Base-by-base conservation (phyloP, 31 red algal species). In the Porphyra umbilicalis region DNA sequence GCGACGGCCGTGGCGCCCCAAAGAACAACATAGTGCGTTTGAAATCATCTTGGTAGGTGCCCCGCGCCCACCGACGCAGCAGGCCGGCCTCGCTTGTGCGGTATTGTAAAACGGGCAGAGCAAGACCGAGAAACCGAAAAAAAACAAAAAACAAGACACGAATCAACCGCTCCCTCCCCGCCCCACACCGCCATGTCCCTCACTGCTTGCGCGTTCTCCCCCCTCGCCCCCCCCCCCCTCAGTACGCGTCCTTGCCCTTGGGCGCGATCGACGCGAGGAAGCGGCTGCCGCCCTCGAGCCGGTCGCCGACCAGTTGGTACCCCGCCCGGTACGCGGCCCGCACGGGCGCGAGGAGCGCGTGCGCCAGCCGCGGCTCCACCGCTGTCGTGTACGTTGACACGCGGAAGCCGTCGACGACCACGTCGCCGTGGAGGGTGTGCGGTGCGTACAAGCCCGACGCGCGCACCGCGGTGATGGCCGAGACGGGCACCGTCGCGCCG, bases 371-470 rank as follows among this genome's bases (percentile, higher is more conserved):
- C 76, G 90, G 90, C 20, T 83, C 76, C 4, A 92, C 81, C 34
- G 82, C 75, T 0, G 38, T 44, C 10, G 90, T 86, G 44, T 92
- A 92, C 9, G 76, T 84, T 39, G 76, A 81, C 15, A 81, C 85
- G 30, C 77, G 46, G 77, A 92, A 78, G 29, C 90, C 90, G 44
- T 92, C 79, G 74, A 92, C 90, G 32, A 92, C 16, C 36, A 92
- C 34, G 78, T 92, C 90, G 25, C 90, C 85, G 37, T 88, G 85
- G 32, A 92, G 42, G n/a, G 90, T 79, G 38, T 92, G 90, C 5
- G 90, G 90, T 30, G 90, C 90, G 36, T 57, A 83, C 35, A 88
- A 67, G 39, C 90, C 90, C 29, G 36, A 29, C 25, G 76, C 67
- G 11, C 33, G 68, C 25, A 88, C 85, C 33, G 42, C 29, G 32